Evolutionary conservation across 805 yeast genomes (phyloP).

Genomic region (Suhomyces faveliae): DNA sequence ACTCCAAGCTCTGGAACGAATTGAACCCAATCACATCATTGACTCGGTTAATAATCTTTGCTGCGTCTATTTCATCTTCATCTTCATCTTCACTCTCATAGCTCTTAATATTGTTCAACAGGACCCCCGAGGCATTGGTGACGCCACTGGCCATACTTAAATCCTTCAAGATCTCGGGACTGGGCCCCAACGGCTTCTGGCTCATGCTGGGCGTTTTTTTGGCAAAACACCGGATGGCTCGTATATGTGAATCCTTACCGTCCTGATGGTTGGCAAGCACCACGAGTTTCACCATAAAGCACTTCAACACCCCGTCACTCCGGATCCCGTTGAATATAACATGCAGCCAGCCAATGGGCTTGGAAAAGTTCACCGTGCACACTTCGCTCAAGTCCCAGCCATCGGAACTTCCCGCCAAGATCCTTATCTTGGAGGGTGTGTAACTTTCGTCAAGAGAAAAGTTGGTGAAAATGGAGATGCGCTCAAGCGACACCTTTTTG

Average conservation of each 20-base stretch:
- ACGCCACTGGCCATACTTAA: slow-evolving; percentile 26
- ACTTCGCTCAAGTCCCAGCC: slow-evolving; percentile 75
- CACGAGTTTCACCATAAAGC: slow-evolving; percentile 62
- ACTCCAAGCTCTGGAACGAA: slow-evolving; percentile 37
- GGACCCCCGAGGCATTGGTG: slow-evolving; percentile 26
- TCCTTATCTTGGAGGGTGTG: slow-evolving; percentile 70
- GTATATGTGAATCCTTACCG: slow-evolving; percentile 91
- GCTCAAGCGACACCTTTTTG: slow-evolving; percentile 65
- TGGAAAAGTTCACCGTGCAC: slow-evolving; percentile 52
- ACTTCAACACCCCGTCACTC: slow-evolving; percentile 56
- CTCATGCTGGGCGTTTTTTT: slow-evolving; percentile 22
- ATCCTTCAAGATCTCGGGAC: slow-evolving; percentile 6
- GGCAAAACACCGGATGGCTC: slow-evolving; percentile 64
- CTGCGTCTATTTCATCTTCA: slow-evolving; percentile 20
- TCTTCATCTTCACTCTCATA: slow-evolving; percentile 8
- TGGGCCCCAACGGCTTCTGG: neutral
- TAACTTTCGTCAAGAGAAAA: slow-evolving; percentile 81
- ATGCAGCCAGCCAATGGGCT: slow-evolving; percentile 80
- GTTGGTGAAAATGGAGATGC: slow-evolving; percentile 72
- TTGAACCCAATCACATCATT: slow-evolving; percentile 41
- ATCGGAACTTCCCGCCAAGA: slow-evolving; percentile 72
- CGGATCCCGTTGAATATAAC: slow-evolving; percentile 56
- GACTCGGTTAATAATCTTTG: slow-evolving; percentile 32
- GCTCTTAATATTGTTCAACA: slow-evolving; percentile 19
- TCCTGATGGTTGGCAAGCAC: slow-evolving; percentile 82